phyloP scores from a whole-genome alignment of 83 land plant species.

The Picea engelmannii region DNA sequence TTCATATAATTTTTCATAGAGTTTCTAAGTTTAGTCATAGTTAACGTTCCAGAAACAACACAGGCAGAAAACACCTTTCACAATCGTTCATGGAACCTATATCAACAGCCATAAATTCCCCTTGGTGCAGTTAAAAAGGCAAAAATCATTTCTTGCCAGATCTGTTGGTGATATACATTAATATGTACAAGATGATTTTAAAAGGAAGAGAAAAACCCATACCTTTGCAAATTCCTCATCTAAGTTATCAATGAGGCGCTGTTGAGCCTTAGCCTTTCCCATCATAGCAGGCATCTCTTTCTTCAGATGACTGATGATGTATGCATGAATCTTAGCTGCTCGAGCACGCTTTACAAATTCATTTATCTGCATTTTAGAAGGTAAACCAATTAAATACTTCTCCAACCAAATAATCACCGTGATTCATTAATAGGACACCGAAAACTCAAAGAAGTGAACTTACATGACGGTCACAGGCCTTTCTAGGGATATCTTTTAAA shows the following conservation, averaged over 20 bases:
- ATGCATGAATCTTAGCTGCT: constrained; percentile 95
- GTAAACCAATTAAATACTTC: background rate
- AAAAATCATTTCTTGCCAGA: background rate
- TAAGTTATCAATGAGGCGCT: constrained; percentile 80
- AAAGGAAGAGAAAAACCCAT: background rate
- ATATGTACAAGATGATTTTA: constrained; percentile 13
- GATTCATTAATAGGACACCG: background rate
- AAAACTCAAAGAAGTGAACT: background rate
- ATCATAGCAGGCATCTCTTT: constrained; percentile 99
- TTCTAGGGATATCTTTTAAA: constrained; percentile 92
- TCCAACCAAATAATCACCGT: constrained; percentile 8
- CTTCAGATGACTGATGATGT: constrained; percentile 86
- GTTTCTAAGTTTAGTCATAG: background rate
- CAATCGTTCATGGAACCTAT: background rate
- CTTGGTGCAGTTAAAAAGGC: background rate
- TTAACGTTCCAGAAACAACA: background rate
- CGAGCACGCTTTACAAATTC: constrained; percentile 99
- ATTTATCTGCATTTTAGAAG: constrained; percentile 64
- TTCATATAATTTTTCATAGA: background rate
- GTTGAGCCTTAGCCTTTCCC: constrained; percentile 95
- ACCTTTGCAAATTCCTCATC: constrained; percentile 95
- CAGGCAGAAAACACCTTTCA: background rate
- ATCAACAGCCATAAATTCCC: background rate
- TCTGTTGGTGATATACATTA: background rate
- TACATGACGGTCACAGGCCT: constrained; percentile 96